Evolutionary conservation across 352 stramenopile species (phyloP).

Genomic region (Pythium brassicae): DNA sequence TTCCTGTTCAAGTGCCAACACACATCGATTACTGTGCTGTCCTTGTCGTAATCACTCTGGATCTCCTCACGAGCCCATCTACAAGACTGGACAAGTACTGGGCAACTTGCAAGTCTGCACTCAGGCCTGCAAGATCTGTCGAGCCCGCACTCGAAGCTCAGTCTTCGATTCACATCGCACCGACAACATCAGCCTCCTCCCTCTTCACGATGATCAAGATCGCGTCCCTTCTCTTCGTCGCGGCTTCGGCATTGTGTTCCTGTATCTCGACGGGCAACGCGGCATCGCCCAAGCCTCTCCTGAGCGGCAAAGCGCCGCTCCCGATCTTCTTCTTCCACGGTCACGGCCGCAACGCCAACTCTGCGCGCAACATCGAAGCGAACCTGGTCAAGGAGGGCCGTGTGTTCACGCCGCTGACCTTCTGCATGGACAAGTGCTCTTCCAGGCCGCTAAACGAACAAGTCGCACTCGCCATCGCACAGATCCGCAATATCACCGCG

Average conservation of each 20-base stretch:
- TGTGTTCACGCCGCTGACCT: constrained; percentile 27
- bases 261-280: neutral
- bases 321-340: constrained; percentile 55
- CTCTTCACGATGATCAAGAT: neutral
- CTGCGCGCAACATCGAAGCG: constrained; percentile 16
- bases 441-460: constrained; percentile 22
- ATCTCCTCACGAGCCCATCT: too few relatives aligned
- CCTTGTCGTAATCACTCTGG: too few relatives aligned
- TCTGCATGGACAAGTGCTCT: constrained; percentile 35
- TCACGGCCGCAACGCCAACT: constrained; percentile 18
- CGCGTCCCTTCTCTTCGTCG: neutral
- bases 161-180: neutral
- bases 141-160: neutral
- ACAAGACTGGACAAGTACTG: too few relatives aligned
- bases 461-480: constrained; percentile 30
- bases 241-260: too few relatives aligned
- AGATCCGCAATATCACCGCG: constrained; percentile 22
- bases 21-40: too few relatives aligned
- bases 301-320: neutral
- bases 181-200: neutral
- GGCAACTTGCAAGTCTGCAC: too few relatives aligned
- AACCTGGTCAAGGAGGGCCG: constrained; percentile 30
- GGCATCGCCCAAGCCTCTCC: neutral
- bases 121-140: too few relatives aligned
- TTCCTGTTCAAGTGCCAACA: too few relatives aligned